Conservation (phyloP, 2,329 filamentous ascomycete species). For the Fusarium tuaranense region DNA sequence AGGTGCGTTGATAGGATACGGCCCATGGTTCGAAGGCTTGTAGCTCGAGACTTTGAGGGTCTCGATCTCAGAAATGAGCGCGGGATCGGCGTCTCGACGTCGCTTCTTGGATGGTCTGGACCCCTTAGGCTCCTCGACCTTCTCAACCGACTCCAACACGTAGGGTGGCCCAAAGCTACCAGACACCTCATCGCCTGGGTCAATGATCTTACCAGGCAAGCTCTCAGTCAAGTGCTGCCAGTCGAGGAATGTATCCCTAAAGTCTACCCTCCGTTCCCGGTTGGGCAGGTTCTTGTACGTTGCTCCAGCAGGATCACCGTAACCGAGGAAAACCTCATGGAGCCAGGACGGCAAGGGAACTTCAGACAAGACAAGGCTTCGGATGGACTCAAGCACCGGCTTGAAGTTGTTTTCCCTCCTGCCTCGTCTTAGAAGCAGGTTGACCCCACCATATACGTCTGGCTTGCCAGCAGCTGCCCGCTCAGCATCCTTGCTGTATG, state of each 20-base stretch:
- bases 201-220: constrained; percentile 86
- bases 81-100: constrained; percentile 79
- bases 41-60: constrained; percentile 89
- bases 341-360: constrained; percentile 91
- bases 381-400: constrained; percentile 91
- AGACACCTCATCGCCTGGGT: constrained; percentile 77
- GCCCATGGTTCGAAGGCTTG: constrained; percentile 86
- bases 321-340: constrained; percentile 97
- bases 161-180: constrained; percentile 89
- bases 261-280: constrained; percentile 83
- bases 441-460: constrained; percentile 86
- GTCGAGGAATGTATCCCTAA: constrained; percentile 92
- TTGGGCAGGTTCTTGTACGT: constrained; percentile 87
- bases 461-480: constrained; percentile 73
- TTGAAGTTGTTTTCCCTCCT: constrained; percentile 98
- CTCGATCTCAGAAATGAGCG: constrained; percentile 71
- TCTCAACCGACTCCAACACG: constrained; percentile 76
- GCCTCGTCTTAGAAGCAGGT: constrained; percentile 84
- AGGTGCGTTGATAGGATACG: constrained; percentile 86
- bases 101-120: constrained; percentile 85
- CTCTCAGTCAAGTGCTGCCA: constrained; percentile 95
- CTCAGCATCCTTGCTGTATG: constrained; percentile 83
- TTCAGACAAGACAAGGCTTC: constrained; percentile 84
- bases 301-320: constrained; percentile 90
- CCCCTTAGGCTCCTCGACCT: constrained; percentile 61